These are phyloP conservation scores for Botrytis deweyae DNA, from an alignment of 2,329 filamentous ascomycete species.

Conservation along the genomic window DNA sequence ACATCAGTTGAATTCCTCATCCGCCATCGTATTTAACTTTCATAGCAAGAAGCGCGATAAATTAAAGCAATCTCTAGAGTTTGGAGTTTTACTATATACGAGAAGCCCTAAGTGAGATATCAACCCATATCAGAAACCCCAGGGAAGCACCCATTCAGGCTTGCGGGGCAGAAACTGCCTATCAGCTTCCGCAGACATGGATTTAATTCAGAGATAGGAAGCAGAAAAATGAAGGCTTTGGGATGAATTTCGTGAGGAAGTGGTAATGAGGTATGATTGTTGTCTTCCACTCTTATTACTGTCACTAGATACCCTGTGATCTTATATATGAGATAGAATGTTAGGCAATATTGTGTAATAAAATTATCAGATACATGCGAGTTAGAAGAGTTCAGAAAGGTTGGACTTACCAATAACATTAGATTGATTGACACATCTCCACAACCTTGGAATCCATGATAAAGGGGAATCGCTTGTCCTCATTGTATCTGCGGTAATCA, in stretches of 20 bases:
- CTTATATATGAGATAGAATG: not conserved
- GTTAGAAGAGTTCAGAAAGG: no score
- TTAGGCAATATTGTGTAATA: not conserved
- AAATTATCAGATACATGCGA: not conserved
- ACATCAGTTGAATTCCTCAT: not conserved
- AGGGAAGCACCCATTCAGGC: not conserved
- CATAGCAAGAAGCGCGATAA: not conserved
- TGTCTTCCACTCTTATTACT: not conserved
- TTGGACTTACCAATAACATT: no score
- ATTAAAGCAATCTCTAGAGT: not conserved
- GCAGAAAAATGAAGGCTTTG: not conserved
- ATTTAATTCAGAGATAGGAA: not conserved
- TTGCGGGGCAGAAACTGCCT: no score
- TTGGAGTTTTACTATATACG: not conserved
- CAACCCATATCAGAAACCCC: not conserved
- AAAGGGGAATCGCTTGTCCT: no score
- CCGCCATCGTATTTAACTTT: not conserved
- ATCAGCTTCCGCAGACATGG: rapidly evolving
- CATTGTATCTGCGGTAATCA: no score
- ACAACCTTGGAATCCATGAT: no score
- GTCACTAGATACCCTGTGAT: not conserved
- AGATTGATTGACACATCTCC: no score
- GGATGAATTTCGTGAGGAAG: not conserved
- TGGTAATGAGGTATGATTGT: not conserved
- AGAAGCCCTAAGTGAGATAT: not conserved